Conservation (phyloP, 2,329 filamentous ascomycete species). For the Aspergillus chevalieri region DNA sequence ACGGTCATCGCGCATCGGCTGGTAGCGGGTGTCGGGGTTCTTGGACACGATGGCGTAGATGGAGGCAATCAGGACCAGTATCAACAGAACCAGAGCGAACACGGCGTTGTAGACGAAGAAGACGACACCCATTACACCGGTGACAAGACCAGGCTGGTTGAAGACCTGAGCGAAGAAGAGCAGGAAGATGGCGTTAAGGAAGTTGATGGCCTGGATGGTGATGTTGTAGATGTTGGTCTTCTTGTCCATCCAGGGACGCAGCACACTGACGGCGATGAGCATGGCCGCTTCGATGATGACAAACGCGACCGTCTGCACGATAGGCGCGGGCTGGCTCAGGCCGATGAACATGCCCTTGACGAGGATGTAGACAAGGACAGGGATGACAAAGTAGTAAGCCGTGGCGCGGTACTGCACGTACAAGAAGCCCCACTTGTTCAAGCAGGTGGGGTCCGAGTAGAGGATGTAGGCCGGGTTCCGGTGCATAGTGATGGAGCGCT, state of each 20-base stretch:
- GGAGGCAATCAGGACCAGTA: constrained; percentile 74
- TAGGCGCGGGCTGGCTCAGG: constrained; percentile 64
- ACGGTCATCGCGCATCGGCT: constrained; percentile 93
- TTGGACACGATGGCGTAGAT: constrained; percentile 78
- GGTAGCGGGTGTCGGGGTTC: constrained; percentile 91
- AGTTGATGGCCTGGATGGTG: constrained; percentile 81
- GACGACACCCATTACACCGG: constrained; percentile 80
- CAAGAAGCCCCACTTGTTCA: constrained; percentile 98
- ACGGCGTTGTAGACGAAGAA: constrained; percentile 83
- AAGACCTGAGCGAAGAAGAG: constrained; percentile 85
- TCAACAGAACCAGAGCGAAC: constrained; percentile 72
- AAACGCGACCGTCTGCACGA: constrained; percentile 73
- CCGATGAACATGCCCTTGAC: constrained; percentile 86
- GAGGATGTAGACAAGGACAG: constrained; percentile 69
- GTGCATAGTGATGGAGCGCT: constrained; percentile 82
- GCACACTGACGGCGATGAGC: constrained; percentile 69
- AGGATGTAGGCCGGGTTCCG: constrained; percentile 96
- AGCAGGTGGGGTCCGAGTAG: constrained; percentile 85
- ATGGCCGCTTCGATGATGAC: constrained; percentile 75
- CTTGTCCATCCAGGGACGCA: constrained; percentile 98
- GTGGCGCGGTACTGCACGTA: constrained; percentile 96
- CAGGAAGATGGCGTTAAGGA: constrained; percentile 82
- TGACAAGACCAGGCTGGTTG: constrained; percentile 73
- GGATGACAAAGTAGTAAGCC: constrained; percentile 90
- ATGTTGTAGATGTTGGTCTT: constrained; percentile 97